phyloP scores from a whole-genome alignment of 73 alveolate species.

The Tetrahymena elliotti region DNA sequence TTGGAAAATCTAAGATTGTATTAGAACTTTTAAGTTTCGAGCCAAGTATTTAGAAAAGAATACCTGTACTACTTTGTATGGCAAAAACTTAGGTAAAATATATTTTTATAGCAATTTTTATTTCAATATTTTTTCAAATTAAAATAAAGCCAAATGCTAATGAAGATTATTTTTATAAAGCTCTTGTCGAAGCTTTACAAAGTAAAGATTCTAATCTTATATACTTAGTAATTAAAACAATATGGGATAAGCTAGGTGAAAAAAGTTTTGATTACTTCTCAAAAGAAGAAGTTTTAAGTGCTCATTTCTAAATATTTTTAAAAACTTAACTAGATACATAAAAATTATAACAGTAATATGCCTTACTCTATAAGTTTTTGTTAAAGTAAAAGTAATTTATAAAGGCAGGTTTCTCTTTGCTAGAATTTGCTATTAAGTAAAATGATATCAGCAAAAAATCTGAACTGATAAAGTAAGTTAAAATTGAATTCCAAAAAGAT shows the following conservation, averaged over 20 bases:
- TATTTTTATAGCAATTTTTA: neutral
- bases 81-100: neutral
- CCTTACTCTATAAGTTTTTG: neutral
- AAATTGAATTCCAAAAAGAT: neutral
- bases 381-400: neutral
- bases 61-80: neutral
- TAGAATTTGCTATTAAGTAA: neutral
- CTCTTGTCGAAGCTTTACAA: neutral
- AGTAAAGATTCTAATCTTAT: neutral
- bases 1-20: neutral
- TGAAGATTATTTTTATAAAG: neutral
- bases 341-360: neutral
- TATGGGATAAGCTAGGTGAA: neutral
- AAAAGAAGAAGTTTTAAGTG: neutral
- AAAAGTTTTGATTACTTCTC: neutral
- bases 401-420: neutral
- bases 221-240: neutral
- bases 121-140: neutral
- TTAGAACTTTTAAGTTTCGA: neutral
- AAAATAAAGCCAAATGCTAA: neutral
- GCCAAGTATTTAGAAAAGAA: neutral
- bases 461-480: neutral
- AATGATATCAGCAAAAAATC: neutral
- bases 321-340: neutral
- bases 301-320: neutral